These are phyloP conservation scores for Aspergillus asperescens DNA, from an alignment of 495 filamentous ascomycete genomes.

Conservation along the genomic window DNA sequence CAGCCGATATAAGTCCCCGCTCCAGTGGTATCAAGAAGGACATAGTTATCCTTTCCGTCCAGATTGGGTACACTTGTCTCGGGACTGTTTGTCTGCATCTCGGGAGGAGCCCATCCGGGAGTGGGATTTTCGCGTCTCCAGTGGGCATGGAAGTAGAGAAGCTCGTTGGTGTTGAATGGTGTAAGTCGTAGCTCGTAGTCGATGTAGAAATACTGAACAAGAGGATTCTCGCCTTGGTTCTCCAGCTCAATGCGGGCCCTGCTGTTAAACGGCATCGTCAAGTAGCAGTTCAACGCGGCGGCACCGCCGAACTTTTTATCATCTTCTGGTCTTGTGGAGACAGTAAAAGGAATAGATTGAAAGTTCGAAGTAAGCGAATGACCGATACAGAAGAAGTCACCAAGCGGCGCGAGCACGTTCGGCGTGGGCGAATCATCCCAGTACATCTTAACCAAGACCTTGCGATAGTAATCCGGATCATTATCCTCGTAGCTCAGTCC, in stretches of 20 bases:
- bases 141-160: slow-evolving; percentile 24
- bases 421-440: slow-evolving; percentile 16
- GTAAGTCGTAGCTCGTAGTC: slow-evolving; percentile 24
- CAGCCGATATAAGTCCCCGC: slow-evolving; percentile 20
- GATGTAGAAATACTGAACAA: slow-evolving; percentile 25
- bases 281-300: slow-evolving; percentile 21
- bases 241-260: slow-evolving; percentile 21
- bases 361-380: slow-evolving; percentile 22
- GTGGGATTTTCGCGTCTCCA: slow-evolving; percentile 24
- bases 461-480: slow-evolving; percentile 26
- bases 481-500: slow-evolving; percentile 23
- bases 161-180: too few relatives aligned
- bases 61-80: slow-evolving; percentile 8
- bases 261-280: slow-evolving; percentile 22
- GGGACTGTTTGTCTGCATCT: slow-evolving; percentile 11
- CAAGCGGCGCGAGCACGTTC: slow-evolving; percentile 19
- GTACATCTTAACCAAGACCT: slow-evolving; percentile 25
- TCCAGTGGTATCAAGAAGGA: slow-evolving; percentile 18
- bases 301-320: slow-evolving; percentile 23
- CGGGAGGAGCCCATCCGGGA: slow-evolving; percentile 20
- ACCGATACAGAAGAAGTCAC: slow-evolving; percentile 23
- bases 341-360: slow-evolving; percentile 22
- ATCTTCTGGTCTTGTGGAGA: slow-evolving; percentile 19
- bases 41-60: slow-evolving; percentile 10
- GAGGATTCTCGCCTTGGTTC: slow-evolving; percentile 19